These are phyloP conservation scores for Acanthamoeba castellanii DNA, from an alignment of 208 protist species.

Conservation along the genomic window DNA sequence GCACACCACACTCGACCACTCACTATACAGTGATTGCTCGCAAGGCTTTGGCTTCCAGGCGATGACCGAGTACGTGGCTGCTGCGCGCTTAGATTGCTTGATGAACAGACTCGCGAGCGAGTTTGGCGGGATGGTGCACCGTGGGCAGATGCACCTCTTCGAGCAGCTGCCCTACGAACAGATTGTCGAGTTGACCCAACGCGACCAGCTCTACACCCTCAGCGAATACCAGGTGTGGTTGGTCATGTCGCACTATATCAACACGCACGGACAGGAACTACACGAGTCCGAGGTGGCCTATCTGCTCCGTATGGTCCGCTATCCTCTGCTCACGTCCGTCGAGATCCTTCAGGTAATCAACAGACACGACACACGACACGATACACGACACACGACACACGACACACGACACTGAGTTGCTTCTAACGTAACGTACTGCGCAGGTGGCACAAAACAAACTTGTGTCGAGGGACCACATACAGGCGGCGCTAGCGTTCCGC, in stretches of 20 bases:
- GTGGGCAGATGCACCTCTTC: neutral
- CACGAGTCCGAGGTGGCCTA: neutral
- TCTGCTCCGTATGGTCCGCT: neutral
- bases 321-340: neutral
- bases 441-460: neutral
- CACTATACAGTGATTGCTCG: neutral
- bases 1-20: neutral
- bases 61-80: too few species aligned
- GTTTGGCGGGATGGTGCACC: neutral
- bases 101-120: neutral
- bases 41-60: too few species aligned
- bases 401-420: neutral
- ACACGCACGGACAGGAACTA: neutral
- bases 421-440: neutral
- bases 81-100: neutral
- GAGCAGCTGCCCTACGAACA: neutral
- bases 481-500: neutral
- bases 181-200: neutral
- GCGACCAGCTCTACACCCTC: neutral
- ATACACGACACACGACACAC: too few species aligned
- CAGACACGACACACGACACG: neutral
- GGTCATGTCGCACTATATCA: neutral
- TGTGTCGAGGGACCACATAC: neutral
- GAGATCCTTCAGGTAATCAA: neutral
- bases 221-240: neutral